Evolutionary conservation across 306 rosid species (phyloP), one percentile per base, ranked within the genome.

Genomic region (Ceratonia siliqua): DNA sequence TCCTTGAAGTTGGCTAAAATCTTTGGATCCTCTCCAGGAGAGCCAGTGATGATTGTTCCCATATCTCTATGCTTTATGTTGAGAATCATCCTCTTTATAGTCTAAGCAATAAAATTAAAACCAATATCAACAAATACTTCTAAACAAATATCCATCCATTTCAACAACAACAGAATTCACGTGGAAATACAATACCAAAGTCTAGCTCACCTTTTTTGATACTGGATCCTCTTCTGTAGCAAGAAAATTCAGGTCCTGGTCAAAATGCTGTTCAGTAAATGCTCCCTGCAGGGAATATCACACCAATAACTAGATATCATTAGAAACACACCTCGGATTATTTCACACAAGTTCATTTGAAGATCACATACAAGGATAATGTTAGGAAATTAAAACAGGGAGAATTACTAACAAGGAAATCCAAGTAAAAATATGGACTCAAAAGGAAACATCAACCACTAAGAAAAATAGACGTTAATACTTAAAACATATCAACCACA

Each of bases 171-270:
- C 39, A 75, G 1, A 49, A 61, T 14, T 18, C 45, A 36, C 38
- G 48, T 46, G 27, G 27, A 76, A 75, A 69, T 71, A 73, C 4
- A 70, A 45, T 41, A 6, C 13, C n/a, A 45, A 48, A 41, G 32
- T 46, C 48, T 43, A 25, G n/a, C 77, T 73, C 42, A 90, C 99
- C 96, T 87, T 95, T 84, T 90, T 89, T 6, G 99, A 92, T 49
- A 92, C 97, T 64, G 96, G 98, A 82, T 95, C 99, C 68, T 95
- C 99, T 78, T 95, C 99, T 0, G 92, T 89, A 22, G 99, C 97
- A 79, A 86, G 96, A 76, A 95, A 95, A 82, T 85, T 90, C 79
- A 95, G 73, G 78, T 95, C 99, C 66, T 89, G 99, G 77, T 95
- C 99, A 79, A 86, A 95, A 78, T 95, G 89, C 49, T 92, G 92